phyloP scores from a whole-genome alignment of 2,329 filamentous ascomycete genomes.

The Neonectria hederae region DNA sequence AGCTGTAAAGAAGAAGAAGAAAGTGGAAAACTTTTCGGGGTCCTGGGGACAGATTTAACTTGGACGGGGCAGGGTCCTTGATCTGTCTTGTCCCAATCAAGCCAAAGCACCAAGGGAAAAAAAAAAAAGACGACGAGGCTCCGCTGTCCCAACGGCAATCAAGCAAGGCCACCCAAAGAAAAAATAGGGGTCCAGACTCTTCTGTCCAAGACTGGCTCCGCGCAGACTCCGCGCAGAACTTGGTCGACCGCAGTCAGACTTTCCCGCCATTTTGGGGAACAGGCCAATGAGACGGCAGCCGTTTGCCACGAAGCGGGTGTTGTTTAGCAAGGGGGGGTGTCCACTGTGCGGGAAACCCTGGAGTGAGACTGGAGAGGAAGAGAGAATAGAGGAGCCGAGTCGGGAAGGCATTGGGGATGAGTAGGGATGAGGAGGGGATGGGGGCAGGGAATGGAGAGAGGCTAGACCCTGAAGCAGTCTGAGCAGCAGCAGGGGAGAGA shows the following conservation, averaged over 20 bases:
- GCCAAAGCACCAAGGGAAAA: conserved; percentile 28
- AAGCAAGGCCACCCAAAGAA: not conserved
- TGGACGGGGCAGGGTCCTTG: conserved; percentile 11
- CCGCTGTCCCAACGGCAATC: conserved; percentile 21
- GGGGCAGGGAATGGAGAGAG: not conserved
- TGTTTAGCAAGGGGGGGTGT: not conserved
- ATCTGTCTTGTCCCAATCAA: conserved; percentile 36
- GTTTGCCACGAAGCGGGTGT: conserved; percentile 23
- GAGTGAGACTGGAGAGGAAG: conserved; percentile 7
- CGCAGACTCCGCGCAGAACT: not conserved
- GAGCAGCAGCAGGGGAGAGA: conserved; percentile 4
- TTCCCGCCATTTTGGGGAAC: not conserved
- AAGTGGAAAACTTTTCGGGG: conserved; percentile 6
- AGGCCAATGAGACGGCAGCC: conserved; percentile 30
- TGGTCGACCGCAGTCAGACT: not conserved
- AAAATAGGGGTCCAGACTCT: conserved; percentile 40
- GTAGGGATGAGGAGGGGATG: not conserved
- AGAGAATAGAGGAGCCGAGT: not conserved
- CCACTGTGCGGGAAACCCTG: conserved; percentile 40
- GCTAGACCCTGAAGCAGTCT: not conserved
- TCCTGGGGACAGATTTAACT: conserved; percentile 21
- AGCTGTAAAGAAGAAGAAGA: conserved; percentile 1
- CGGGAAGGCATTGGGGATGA: not conserved
- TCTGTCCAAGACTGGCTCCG: not conserved
- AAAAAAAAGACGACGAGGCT: not conserved